Base-by-base conservation (phyloP, 1,139 yeast species). In the Candida sojae region DNA sequence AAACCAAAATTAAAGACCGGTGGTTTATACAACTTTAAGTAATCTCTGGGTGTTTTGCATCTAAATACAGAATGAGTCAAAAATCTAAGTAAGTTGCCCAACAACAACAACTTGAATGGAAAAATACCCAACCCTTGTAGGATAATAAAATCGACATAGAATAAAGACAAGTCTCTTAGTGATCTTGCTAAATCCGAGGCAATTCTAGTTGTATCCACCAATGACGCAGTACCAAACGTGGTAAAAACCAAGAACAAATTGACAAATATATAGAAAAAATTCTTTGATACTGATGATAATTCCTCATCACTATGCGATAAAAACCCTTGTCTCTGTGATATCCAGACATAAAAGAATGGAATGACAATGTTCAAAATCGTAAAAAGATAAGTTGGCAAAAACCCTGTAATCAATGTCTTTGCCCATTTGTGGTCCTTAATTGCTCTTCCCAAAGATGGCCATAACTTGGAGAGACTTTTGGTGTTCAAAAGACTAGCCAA, bases 41-140 rank as follows among this genome's bases (percentile, higher is more conserved):
- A 78, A 48, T 81, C 83, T 52, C 88, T 66, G 2, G 89, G 87
- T 0, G 89, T 84, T 54, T 79, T 79, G 47, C 80, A 72, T 59
- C 72, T 64, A 48, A 75, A 67, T 53, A 72, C 64, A 34, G 76
- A 71, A 59, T 73, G 77, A 75, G 80, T 41, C 81, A 90, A 64
- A 77, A 86, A 59, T 78, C 80, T 63, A 31, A 75, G 54, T 42
- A 75, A 65, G 53, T 87, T 86, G 1, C 96, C 96, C 77, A 83
- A 67, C 37, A 85, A 67, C 42, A 90, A 68, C 35, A 89, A 67
- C 48, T 88, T 81, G 53, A 88, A 83, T 1, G 96, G 96, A 61
- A 86, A 86, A 79, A 90, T 86, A 1, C 93, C 96, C 37, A 89
- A 66, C 0, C 96, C 96, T 64, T 89, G 97, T 38, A 89, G 75